phyloP scores from a whole-genome alignment of 2,329 filamentous ascomycete genomes.

The Xylaria sp. region DNA sequence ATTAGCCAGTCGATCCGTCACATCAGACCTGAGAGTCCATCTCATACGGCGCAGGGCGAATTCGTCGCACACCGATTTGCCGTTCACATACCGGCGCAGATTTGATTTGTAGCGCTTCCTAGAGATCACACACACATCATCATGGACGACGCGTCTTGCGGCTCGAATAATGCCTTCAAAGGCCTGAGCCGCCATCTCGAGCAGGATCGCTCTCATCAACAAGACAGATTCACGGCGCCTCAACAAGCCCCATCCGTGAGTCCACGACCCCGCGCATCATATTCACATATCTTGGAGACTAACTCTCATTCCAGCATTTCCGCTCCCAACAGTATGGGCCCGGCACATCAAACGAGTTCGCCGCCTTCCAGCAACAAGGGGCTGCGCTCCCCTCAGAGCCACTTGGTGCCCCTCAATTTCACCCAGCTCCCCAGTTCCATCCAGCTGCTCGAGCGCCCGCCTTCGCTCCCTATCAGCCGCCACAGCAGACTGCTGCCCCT shows the following conservation, averaged over 20 bases:
- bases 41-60: neutral
- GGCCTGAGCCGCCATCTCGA: slow-evolving; percentile 65
- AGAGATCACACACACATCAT: slow-evolving; percentile 8
- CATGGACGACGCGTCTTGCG: slow-evolving; percentile 52
- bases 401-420: neutral
- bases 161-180: slow-evolving; percentile 70
- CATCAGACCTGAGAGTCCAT: neutral
- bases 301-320: slow-evolving; percentile 19
- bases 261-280: neutral
- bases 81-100: neutral
- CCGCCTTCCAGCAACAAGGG: slow-evolving; percentile 18
- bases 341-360: slow-evolving; percentile 16
- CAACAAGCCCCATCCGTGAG: slow-evolving; percentile 21
- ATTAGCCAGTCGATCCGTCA: neutral
- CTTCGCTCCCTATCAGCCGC: neutral
- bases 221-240: slow-evolving; percentile 52
- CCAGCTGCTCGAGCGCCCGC: neutral
- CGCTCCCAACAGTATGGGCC: slow-evolving; percentile 16
- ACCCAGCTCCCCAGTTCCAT: neutral
- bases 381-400: slow-evolving; percentile 8
- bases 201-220: slow-evolving; percentile 64
- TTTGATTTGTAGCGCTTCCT: neutral
- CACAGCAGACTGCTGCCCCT: neutral
- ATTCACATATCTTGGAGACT: slow-evolving; percentile 2
- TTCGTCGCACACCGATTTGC: neutral